Evolutionary conservation across 2,329 filamentous ascomycete species (phyloP).

Genomic region (Alternaria atra): DNA sequence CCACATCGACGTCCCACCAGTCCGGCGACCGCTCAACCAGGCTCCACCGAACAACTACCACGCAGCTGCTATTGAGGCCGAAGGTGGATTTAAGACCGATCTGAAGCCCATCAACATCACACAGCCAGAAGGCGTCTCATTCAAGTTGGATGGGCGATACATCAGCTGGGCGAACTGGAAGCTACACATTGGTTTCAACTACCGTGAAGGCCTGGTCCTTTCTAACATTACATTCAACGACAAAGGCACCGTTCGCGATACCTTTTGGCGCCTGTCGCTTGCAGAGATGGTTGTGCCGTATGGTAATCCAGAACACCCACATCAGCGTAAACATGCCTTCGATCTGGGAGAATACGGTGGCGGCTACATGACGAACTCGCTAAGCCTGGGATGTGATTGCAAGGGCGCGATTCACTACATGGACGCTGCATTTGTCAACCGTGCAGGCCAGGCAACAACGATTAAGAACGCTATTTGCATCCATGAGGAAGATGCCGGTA

Average conservation of each 20-base stretch:
- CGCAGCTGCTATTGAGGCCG: constrained; percentile 73
- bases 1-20: constrained; percentile 82
- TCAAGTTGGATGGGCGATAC: constrained; percentile 75
- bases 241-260: constrained; percentile 75
- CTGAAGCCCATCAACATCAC: constrained; percentile 89
- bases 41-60: constrained; percentile 82
- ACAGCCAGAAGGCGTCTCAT: constrained; percentile 88
- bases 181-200: constrained; percentile 93
- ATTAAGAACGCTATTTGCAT: constrained; percentile 97
- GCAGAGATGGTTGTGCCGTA: constrained; percentile 96
- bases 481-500: constrained; percentile 91
- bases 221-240: constrained; percentile 93
- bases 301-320: constrained; percentile 80
- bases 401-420: constrained; percentile 93
- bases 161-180: constrained; percentile 94
- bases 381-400: constrained; percentile 82
- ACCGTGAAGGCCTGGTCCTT: constrained; percentile 88
- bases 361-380: constrained; percentile 83
- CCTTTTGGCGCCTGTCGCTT: constrained; percentile 89
- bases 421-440: constrained; percentile 84
- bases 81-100: constrained; percentile 78
- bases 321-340: constrained; percentile 83
- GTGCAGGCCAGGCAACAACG: constrained; percentile 75
- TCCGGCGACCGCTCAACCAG: constrained; percentile 78
- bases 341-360: constrained; percentile 83